Evolutionary conservation across 805 yeast genomes (phyloP).

Genomic region (Kodamaea restingae): DNA sequence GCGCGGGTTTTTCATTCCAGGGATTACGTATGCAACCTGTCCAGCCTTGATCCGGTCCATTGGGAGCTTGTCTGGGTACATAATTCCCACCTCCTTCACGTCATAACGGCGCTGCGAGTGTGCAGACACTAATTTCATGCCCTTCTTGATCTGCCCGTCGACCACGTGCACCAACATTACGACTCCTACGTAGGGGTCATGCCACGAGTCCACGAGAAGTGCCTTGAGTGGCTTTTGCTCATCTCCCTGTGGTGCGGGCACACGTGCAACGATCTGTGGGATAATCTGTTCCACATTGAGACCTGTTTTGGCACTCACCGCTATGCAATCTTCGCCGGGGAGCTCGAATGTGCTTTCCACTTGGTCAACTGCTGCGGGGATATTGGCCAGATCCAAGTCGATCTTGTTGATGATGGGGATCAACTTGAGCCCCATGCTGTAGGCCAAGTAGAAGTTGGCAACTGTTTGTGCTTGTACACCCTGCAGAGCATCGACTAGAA

Average conservation of each 20-base stretch:
- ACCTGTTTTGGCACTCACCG: conserved; percentile 92
- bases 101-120: conserved; percentile 77
- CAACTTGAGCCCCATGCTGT: conserved; percentile 73
- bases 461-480: conserved; percentile 98
- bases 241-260: conserved; percentile 75
- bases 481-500: conserved; percentile 90
- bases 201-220: conserved; percentile 95
- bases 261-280: conserved; percentile 74
- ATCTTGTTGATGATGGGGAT: conserved; percentile 90
- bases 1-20: conserved; percentile 84
- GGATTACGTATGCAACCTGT: conserved; percentile 91
- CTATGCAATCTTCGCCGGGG: conserved; percentile 65
- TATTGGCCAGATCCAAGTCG: conserved; percentile 84
- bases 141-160: conserved; percentile 74
- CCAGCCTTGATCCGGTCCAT: conserved; percentile 72
- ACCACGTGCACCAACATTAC: conserved; percentile 78
- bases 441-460: conserved; percentile 92
- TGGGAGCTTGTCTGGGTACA: conserved; percentile 83
- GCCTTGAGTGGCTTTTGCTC: conserved; percentile 55
- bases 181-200: conserved; percentile 88
- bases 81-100: conserved; percentile 87
- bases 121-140: conserved; percentile 72
- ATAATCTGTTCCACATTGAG: conserved; percentile 70
- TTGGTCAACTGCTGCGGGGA: conserved; percentile 75
- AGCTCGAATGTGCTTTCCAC: conserved; percentile 82